Conservation (phyloP, 495 filamentous ascomycete species). For the Choiromyces venosus region DNA sequence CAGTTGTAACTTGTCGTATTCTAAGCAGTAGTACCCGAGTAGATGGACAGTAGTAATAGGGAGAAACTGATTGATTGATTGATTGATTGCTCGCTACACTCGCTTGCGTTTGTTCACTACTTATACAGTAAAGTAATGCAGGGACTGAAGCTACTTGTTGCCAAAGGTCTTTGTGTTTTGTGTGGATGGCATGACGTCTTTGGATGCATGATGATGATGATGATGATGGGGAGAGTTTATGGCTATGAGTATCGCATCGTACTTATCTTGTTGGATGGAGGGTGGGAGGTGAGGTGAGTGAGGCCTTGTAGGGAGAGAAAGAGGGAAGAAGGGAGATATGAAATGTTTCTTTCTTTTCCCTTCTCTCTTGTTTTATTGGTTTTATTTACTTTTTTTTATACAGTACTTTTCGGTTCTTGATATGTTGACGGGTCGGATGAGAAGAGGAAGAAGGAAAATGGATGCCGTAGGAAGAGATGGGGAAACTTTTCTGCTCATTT, state of each 20-base stretch:
- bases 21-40: not conserved
- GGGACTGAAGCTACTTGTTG: not conserved
- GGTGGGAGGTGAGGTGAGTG: not conserved
- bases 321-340: too few relatives aligned
- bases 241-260: too few relatives aligned
- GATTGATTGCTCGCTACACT: too few relatives aligned
- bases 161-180: too few relatives aligned
- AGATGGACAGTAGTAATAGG: not conserved
- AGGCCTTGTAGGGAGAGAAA: not conserved
- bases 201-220: not conserved
- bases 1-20: constrained; percentile 3
- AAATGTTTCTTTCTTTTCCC: not conserved
- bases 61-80: not conserved
- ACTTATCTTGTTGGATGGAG: not conserved
- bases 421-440: not conserved
- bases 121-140: not conserved
- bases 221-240: too few relatives aligned
- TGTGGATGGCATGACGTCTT: not conserved
- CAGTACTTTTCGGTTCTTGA: not conserved
- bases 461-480: not conserved
- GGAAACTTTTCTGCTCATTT: not conserved
- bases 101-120: not conserved
- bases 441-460: not conserved
- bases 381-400: not conserved
- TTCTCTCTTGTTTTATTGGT: not conserved